Evolutionary conservation across 148 eudicot genomes (phyloP).

Genomic region (Rhododendron ferrugineum): DNA sequence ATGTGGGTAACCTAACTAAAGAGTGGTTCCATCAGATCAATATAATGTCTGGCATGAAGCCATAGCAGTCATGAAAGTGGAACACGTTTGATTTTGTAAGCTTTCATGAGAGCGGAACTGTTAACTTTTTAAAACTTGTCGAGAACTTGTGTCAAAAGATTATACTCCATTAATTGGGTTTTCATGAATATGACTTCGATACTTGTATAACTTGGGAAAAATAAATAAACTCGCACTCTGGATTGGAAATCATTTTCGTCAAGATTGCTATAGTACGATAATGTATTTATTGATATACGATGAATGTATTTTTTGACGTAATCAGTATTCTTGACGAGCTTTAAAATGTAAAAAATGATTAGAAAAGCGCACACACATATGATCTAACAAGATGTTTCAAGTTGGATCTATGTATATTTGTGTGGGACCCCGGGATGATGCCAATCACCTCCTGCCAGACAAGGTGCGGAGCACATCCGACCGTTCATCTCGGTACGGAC

Average conservation of each 20-base stretch:
- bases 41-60: background rate
- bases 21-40: background rate
- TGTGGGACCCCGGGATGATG: too few relatives aligned
- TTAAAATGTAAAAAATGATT: too few relatives aligned
- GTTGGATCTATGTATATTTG: too few relatives aligned
- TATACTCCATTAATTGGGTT: background rate
- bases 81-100: background rate
- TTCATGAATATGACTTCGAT: background rate
- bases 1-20: background rate
- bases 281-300: background rate
- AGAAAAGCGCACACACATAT: too few relatives aligned
- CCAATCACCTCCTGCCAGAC: too few relatives aligned
- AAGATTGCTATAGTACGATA: background rate
- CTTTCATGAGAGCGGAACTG: background rate
- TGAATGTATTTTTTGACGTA: background rate
- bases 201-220: background rate
- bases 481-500: too few relatives aligned
- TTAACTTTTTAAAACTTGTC: background rate
- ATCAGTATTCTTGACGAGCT: too few relatives aligned
- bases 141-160: background rate
- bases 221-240: background rate
- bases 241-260: background rate
- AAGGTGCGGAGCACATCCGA: too few relatives aligned
- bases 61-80: background rate
- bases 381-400: too few relatives aligned